A percentile compares a stretch with the other conserved stretches of the same genome.
Conservation (phyloP, 108 stramenopile species). For the Fistulifera solaris region DNA sequence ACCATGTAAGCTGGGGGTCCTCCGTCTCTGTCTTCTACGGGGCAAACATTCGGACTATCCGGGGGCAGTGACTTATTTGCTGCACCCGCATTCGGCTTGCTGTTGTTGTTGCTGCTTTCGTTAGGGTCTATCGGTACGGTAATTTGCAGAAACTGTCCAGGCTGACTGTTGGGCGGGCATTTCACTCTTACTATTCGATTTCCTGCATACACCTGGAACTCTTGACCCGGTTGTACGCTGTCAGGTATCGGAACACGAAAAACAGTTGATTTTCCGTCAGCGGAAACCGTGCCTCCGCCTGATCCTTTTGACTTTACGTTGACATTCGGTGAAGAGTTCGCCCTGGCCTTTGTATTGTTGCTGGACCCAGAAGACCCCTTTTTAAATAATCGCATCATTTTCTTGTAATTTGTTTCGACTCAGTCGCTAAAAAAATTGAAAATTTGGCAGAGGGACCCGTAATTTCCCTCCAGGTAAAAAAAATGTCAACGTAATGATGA, state of each 20-base stretch:
- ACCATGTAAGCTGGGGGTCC: constrained; percentile 74
- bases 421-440: too few relatives aligned
- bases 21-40: constrained; percentile 14
- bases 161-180: constrained; percentile 45
- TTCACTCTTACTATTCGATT: constrained; percentile 52
- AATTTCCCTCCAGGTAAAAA: too few relatives aligned
- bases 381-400: too few relatives aligned
- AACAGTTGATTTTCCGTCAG: constrained; percentile 16
- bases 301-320: too few relatives aligned
- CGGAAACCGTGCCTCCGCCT: too few relatives aligned
- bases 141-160: constrained; percentile 71
- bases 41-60: constrained; percentile 55
- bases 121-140: constrained; percentile 30
- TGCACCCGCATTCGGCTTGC: not conserved
- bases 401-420: too few relatives aligned
- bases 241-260: constrained; percentile 66
- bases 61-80: constrained; percentile 5
- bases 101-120: constrained; percentile 6
- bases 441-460: too few relatives aligned
- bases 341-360: too few relatives aligned
- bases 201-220: constrained; percentile 78
- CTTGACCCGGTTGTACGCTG: constrained; percentile 64
- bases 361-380: too few relatives aligned
- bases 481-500: too few relatives aligned
- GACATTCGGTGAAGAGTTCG: too few relatives aligned